A percentile compares a stretch with the other conserved stretches of the same genome.
Evolutionary conservation across 306 rosid genomes (phyloP).

Genomic region (Gillenia trifoliata): DNA sequence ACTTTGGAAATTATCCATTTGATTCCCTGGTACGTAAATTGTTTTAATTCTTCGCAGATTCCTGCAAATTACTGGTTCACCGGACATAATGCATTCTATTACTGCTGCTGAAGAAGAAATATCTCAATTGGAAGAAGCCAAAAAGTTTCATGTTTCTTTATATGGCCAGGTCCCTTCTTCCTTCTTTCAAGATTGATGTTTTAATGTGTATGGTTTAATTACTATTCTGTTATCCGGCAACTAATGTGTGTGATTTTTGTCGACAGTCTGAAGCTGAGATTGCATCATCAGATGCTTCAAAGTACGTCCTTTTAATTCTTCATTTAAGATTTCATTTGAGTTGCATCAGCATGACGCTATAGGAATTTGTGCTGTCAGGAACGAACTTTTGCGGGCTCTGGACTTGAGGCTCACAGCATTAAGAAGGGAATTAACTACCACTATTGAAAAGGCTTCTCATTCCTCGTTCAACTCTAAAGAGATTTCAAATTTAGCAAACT

Average conservation of each 20-base stretch:
- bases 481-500: conserved; percentile 36
- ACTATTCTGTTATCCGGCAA: conserved; percentile 14
- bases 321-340: conserved; percentile 7
- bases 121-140: conserved; percentile 82
- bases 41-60: conserved; percentile 50
- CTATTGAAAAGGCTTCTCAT: conserved; percentile 43
- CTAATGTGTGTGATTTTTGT: conserved; percentile 31
- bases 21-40: conserved; percentile 6
- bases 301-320: conserved; percentile 58
- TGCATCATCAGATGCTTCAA: conserved; percentile 63
- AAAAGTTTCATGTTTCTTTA: conserved; percentile 72
- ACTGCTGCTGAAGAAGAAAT: conserved; percentile 65
- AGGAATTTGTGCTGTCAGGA: conserved; percentile 57
- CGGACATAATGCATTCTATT: conserved; percentile 36
- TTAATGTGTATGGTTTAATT: conserved; percentile 10
- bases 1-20: conserved; percentile 6
- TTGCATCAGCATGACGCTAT: conserved; percentile 27
- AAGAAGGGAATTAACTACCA: conserved; percentile 47
- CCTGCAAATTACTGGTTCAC: conserved; percentile 59
- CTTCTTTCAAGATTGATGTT: conserved; percentile 16
- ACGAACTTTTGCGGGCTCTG: conserved; percentile 82
- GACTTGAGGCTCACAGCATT: conserved; percentile 80
- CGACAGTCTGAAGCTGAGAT: conserved; percentile 57
- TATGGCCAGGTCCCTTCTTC: conserved; percentile 63
- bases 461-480: conserved; percentile 45